Base-by-base conservation (phyloP, 192 early-diverging fungal genomes). In the Lobosporangium transversale region DNA sequence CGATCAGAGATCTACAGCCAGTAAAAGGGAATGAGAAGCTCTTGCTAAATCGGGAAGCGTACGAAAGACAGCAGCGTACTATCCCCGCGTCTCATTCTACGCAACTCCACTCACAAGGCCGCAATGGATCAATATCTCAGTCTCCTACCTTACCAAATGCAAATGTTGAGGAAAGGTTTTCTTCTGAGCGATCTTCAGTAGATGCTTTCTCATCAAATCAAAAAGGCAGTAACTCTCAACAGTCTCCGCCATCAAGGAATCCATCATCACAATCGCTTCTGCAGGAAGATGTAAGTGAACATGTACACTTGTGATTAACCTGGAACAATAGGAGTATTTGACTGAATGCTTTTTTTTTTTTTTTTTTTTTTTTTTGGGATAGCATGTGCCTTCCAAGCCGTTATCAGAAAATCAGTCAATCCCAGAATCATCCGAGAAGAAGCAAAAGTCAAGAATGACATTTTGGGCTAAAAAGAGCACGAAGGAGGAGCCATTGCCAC, bases 361-460 rank as follows among this genome's bases (percentile, higher is more conserved):
- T n/a, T n/a, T n/a, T n/a, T n/a, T n/a, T n/a, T n/a, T n/a, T n/a
- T n/a, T n/a, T n/a, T n/a, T n/a, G n/a, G n/a, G n/a, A n/a, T n/a
- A n/a, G n/a, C n/a, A n/a, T n/a, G n/a, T n/a, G n/a, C n/a, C 58
- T 1, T 33, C 24, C 18, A 62, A 56, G 52, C 31, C 17, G 1
- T 57, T 59, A 10, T 50, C 73, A 26, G 73, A 76, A 11, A 33
- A 0, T 4, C 73, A n/a, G n/a, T n/a, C n/a, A n/a, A n/a, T n/a
- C n/a, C n/a, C n/a, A n/a, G n/a, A 66, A 14, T n/a, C 63, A 23
- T 50, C 62, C 18, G 73, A 76, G 40, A 76, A 76, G 47, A 76
- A 67, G 18, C 62, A 64, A 60, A 66, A 66, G 37, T 76, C 73
- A 2, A 40, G 73, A 47, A 76, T 76, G 64, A 76, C 73, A 29